Evolutionary conservation across 768 basidiomycete genomes (phyloP), one percentile per base, ranked within the genome.

Genomic region (Austroboletus festivus): DNA sequence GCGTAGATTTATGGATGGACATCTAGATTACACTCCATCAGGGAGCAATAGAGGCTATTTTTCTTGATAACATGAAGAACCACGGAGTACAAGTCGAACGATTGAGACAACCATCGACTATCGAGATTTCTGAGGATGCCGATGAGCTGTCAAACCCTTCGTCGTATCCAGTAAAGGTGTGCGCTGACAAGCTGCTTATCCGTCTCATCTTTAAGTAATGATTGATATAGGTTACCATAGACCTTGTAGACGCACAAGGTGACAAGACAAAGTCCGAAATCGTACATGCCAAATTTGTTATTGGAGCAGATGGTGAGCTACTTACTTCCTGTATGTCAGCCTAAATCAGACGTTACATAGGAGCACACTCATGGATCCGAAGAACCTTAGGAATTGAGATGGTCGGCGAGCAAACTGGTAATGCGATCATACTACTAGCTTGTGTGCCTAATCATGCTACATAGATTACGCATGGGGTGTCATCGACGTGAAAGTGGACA

Each of bases 391-490:
- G 69, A 2, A 66, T 74, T 22, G 48, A 63, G 9, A 74, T 77
- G 67, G 65, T 74, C 24, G 75, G 74, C 12, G 73, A 76, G 52
- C 67, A 65, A 55, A 74, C 69, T 21, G 73, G 74, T 64, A 48
- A 53, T 24, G 5, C 12, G 9, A 16, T 3, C 23, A 7, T 26
- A 2, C 22, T 39, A 44, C 16, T 37, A 5, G n/a, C n/a, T n/a
- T 37, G 18, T 19, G 19, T 35, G 2, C 16, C 13, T 44, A 6
- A 38, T 26, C 11, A 33, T 38, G 3, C 18, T 24, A 15, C 11
- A 75, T 73, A 64, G 81, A 88, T 47, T 83, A 75, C 50, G 74
- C 88, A 18, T 91, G 88, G 88, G 88, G 88, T 3, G 87, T 89
- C 5, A 68, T 89, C 15, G 87, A 88, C 62, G 70, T 81, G 52